Percentiles rank a stretch among this genome's conserved stretches.
Conservation (phyloP, 2,329 filamentous ascomycete genomes). For the Fusarium pseudograminearum region DNA sequence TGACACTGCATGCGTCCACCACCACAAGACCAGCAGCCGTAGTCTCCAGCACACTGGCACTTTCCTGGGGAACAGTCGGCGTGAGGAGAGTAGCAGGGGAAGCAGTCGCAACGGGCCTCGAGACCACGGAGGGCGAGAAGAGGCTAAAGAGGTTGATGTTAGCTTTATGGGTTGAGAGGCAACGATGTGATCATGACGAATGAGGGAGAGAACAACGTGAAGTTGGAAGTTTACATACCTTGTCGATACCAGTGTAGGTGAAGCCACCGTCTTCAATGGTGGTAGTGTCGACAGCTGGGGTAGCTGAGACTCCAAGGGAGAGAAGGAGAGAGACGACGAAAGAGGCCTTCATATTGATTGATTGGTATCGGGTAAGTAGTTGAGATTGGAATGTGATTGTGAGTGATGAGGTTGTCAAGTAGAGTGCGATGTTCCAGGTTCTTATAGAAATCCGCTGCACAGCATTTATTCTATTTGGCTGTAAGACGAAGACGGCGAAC, state of each 20-base stretch:
- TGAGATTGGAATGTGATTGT: too few relatives aligned
- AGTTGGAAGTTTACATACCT: not conserved
- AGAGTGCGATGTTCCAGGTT: too few relatives aligned
- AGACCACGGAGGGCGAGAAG: not conserved
- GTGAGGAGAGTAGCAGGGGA: not conserved
- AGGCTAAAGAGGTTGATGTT: too few relatives aligned
- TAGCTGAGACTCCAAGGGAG: not conserved
- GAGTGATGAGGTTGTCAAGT: too few relatives aligned
- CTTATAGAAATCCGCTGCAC: rapidly evolving
- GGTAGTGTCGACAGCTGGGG: not conserved
- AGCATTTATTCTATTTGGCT: too few relatives aligned
- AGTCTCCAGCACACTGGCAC: slow-evolving; percentile 20
- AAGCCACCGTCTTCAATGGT: not conserved
- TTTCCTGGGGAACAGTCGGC: slow-evolving; percentile 8
- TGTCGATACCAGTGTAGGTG: not conserved
- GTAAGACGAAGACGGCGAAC: rapidly evolving
- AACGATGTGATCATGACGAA: too few relatives aligned
- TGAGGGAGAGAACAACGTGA: too few relatives aligned
- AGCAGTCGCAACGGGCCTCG: not conserved
- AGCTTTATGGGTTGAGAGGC: rapidly evolving
- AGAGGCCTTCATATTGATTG: not conserved
- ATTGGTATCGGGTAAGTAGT: too few relatives aligned
- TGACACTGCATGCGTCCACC: slow-evolving; percentile 24
- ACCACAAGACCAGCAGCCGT: slow-evolving; percentile 23
- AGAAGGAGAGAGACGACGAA: not conserved